Conservation (phyloP, 2,329 filamentous ascomycete species). For the Leptosphaerulina australis region DNA sequence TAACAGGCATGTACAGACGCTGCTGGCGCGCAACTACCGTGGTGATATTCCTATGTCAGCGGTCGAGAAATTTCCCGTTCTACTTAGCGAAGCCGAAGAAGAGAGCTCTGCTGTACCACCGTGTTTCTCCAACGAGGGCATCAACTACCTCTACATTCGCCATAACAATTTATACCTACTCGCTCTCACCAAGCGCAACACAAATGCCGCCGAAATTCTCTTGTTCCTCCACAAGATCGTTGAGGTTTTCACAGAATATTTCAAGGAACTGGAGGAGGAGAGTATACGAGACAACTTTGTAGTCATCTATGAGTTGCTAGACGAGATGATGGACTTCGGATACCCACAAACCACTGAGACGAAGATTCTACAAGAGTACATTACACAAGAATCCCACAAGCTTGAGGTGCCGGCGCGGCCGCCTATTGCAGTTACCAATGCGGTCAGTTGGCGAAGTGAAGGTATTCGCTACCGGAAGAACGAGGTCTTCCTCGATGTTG, state of each 20-base stretch:
- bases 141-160: slow-evolving; percentile 99
- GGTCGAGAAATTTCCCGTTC: slow-evolving; percentile 94
- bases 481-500: slow-evolving; percentile 97
- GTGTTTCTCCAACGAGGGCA: slow-evolving; percentile 97
- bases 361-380: slow-evolving; percentile 98
- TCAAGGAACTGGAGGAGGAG: slow-evolving; percentile 98
- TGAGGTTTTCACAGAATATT: slow-evolving; percentile 99
- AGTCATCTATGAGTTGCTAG: slow-evolving; percentile 96
- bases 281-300: slow-evolving; percentile 99
- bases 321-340: slow-evolving; percentile 99
- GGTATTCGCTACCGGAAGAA: slow-evolving; percentile 99
- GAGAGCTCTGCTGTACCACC: slow-evolving; percentile 96
- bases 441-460: slow-evolving; percentile 96
- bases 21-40: slow-evolving; percentile 96
- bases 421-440: slow-evolving; percentile 97
- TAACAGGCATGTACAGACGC: slow-evolving; percentile 68
- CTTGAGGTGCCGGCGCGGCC: slow-evolving; percentile 94
- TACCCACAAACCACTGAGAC: slow-evolving; percentile 98
- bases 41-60: slow-evolving; percentile 99
- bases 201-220: slow-evolving; percentile 97
- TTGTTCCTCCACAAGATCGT: slow-evolving; percentile 98
- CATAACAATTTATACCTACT: slow-evolving; percentile 99
- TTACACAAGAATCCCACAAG: slow-evolving; percentile 98
- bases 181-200: slow-evolving; percentile 97
- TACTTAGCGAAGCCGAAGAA: slow-evolving; percentile 98